phyloP scores from a whole-genome alignment of 306 rosid species.

The Sophora flavescens region DNA sequence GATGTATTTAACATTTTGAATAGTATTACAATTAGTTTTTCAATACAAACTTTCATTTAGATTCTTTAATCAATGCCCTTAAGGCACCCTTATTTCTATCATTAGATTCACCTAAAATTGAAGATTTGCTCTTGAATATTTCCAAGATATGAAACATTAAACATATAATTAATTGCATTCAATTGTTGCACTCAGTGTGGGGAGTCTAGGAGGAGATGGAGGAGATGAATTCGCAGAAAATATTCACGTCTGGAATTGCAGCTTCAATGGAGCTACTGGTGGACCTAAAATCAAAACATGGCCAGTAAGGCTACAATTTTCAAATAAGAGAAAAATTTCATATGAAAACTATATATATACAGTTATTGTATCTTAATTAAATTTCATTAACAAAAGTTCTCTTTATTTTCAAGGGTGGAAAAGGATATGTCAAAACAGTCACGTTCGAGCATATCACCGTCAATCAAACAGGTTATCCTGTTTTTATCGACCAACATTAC shows the following conservation, averaged over 20 bases:
- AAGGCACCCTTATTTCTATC: too few species aligned
- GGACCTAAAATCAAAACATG: slow-evolving; percentile 58
- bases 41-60: too few species aligned
- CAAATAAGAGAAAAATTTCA: not conserved
- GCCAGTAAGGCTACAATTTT: slow-evolving; percentile 42
- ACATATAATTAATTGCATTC: not conserved
- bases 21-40: too few species aligned
- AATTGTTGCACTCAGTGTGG: slow-evolving; percentile 46
- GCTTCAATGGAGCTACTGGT: slow-evolving; percentile 43
- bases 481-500: slow-evolving; percentile 48
- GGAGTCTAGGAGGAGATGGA: slow-evolving; percentile 49
- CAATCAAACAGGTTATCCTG: slow-evolving; percentile 3
- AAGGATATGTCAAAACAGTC: slow-evolving; percentile 31
- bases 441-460: slow-evolving; percentile 36
- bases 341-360: not conserved
- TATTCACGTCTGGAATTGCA: slow-evolving; percentile 45
- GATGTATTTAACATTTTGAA: too few species aligned
- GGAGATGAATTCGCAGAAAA: slow-evolving; percentile 33
- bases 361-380: not conserved
- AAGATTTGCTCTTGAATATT: not conserved
- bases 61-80: too few species aligned
- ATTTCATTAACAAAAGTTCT: not conserved
- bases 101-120: not conserved
- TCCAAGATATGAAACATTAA: not conserved
- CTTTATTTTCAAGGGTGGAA: slow-evolving; percentile 44